Conservation (phyloP, 1,284 basidiomycete species). For the Ceratobasidium papillatum region DNA sequence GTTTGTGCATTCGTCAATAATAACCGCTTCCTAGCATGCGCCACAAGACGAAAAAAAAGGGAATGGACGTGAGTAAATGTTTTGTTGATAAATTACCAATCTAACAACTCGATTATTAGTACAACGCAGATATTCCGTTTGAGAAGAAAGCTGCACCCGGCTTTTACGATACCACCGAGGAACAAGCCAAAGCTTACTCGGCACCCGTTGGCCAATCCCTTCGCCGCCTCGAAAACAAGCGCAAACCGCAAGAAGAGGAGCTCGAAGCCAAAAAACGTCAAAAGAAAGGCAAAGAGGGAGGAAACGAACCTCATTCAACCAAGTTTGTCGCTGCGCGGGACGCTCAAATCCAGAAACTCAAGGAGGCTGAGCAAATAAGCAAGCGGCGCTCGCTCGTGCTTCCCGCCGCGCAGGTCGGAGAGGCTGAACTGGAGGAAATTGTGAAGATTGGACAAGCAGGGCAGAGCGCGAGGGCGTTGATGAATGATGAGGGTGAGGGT, state of each 20-base stretch:
- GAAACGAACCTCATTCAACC: conserved; percentile 72
- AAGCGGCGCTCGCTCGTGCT: conserved; percentile 86
- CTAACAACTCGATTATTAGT: conserved; percentile 58
- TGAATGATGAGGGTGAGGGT: conserved; percentile 68
- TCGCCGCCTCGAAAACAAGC: conserved; percentile 88
- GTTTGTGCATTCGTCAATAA: neutral
- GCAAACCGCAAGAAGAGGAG: conserved; percentile 90
- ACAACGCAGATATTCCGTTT: conserved; percentile 98
- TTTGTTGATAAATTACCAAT: conserved; percentile 4
- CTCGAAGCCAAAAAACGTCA: conserved; percentile 86
- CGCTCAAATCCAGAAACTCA: conserved; percentile 95
- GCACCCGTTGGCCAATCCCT: conserved; percentile 94
- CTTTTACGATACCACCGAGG: conserved; percentile 97
- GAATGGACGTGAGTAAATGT: conserved; percentile 83
- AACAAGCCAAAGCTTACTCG: conserved; percentile 85
- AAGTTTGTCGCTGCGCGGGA: conserved; percentile 94
- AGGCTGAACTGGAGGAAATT: conserved; percentile 95
- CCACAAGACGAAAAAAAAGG: conserved; percentile 92
- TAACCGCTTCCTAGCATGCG: conserved; percentile 52
- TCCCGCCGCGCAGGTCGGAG: conserved; percentile 94
- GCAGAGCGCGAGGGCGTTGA: conserved; percentile 86
- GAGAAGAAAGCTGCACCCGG: conserved; percentile 96
- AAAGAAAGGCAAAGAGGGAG: conserved; percentile 69
- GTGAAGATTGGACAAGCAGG: conserved; percentile 97
- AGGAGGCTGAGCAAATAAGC: conserved; percentile 95